Percentiles rank a stretch among this genome's conserved stretches.
Conservation (phyloP, 148 eudicot genomes). For the Bassia scoparia region DNA sequence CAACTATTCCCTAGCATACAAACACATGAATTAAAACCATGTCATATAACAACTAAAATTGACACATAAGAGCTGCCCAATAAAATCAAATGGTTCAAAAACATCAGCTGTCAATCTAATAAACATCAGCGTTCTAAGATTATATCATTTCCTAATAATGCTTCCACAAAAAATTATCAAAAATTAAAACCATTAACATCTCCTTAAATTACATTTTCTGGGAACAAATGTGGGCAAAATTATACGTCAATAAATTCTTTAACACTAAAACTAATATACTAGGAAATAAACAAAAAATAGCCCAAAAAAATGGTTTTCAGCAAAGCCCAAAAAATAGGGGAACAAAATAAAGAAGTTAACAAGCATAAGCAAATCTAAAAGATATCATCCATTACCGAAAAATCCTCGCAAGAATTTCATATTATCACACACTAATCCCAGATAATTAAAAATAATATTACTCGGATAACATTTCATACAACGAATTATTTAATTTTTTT, state of each 20-base stretch:
- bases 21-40: neutral
- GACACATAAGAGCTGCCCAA: neutral
- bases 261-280: neutral
- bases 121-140: neutral
- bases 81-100: neutral
- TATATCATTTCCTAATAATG: no score
- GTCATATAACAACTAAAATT: neutral
- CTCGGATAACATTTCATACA: neutral
- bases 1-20: neutral
- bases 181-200: neutral
- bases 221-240: conserved; percentile 8
- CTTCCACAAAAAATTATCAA: neutral
- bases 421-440: neutral
- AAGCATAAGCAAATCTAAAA: conserved; percentile 14
- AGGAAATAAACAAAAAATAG: neutral
- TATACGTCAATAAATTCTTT: neutral
- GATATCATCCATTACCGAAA: conserved; percentile 8
- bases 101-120: neutral
- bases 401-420: neutral
- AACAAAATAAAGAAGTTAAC: neutral
- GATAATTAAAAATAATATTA: conserved; percentile 7
- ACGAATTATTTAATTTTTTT: neutral
- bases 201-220: neutral
- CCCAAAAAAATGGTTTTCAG: neutral
- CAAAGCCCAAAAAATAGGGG: neutral